A percentile compares a stretch with the other conserved stretches of the same genome.
phyloP scores from a whole-genome alignment of 2,329 filamentous ascomycete species.

The Fusarium nisikadoi region DNA sequence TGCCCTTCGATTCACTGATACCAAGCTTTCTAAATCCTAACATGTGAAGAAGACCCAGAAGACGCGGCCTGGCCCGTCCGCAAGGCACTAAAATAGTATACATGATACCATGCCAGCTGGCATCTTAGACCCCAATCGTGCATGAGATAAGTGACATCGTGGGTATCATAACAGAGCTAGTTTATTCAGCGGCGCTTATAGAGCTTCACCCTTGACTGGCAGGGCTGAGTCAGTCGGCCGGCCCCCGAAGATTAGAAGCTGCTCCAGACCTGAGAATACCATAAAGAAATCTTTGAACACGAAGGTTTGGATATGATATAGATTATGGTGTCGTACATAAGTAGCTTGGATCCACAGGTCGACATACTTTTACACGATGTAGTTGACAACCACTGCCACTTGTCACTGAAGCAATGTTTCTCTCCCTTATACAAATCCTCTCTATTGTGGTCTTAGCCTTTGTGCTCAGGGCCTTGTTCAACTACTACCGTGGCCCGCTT shows the following conservation, averaged over 20 bases:
- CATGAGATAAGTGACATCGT: not conserved
- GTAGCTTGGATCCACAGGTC: not conserved
- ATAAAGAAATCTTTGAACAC: not conserved
- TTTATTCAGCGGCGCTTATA: not conserved
- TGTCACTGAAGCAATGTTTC: not conserved
- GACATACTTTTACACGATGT: not conserved
- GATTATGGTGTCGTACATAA: not conserved
- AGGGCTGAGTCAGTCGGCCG: not conserved
- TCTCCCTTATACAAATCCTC: not conserved
- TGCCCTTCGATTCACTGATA: not conserved
- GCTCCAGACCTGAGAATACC: not conserved
- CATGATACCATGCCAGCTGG: not conserved
- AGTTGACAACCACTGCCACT: not conserved
- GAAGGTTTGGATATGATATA: accelerated
- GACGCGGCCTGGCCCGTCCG: not conserved
- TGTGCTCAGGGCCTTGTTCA: not conserved
- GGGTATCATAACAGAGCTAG: not conserved
- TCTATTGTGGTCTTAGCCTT: not conserved
- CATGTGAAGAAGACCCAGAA: not conserved
- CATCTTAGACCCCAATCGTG: not conserved
- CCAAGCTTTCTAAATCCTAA: not conserved
- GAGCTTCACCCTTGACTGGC: not conserved
- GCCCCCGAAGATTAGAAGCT: not conserved
- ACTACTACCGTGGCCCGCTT: not conserved
- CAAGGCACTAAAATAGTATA: not conserved